Percentiles rank a stretch among this genome's conserved stretches.
Conservation (phyloP, 371 early-diverging fungal genomes). For the Modicella reniformis region DNA sequence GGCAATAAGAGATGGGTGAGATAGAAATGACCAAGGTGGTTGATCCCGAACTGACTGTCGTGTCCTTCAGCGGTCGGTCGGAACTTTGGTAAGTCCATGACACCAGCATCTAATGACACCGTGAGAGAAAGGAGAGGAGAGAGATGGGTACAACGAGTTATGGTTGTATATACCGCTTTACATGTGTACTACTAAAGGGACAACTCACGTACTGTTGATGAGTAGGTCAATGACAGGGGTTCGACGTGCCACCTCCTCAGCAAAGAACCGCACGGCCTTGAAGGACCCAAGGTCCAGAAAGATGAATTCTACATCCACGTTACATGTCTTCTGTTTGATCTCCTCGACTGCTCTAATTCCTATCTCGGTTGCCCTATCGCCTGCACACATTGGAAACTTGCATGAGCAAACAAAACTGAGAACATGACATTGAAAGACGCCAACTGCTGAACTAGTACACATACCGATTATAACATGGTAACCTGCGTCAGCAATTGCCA, state of each 20-base stretch:
- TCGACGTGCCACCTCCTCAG: slow-evolving; percentile 17
- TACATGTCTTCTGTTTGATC: slow-evolving; percentile 43
- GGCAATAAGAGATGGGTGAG: slow-evolving; percentile 43
- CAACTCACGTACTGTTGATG: slow-evolving; percentile 48
- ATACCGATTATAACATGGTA: slow-evolving; percentile 53
- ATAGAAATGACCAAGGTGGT: slow-evolving; percentile 45
- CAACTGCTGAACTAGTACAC: not conserved
- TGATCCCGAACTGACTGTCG: slow-evolving; percentile 52
- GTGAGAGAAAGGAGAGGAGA: not conserved
- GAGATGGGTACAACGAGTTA: too few relatives aligned
- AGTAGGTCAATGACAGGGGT: slow-evolving; percentile 35
- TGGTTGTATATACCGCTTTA: too few relatives aligned
- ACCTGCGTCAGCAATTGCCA: slow-evolving; percentile 46
- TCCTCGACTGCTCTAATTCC: slow-evolving; percentile 43
- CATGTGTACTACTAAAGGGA: too few relatives aligned
- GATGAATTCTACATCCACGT: slow-evolving; percentile 42
- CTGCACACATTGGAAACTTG: slow-evolving; percentile 1
- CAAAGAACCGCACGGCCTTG: slow-evolving; percentile 37
- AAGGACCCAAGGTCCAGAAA: slow-evolving; percentile 50
- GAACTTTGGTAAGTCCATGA: slow-evolving; percentile 49
- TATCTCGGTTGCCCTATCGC: slow-evolving; percentile 43
- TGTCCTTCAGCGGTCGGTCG: slow-evolving; percentile 43
- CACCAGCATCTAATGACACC: slow-evolving; percentile 37
- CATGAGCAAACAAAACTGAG: not conserved
- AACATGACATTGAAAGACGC: not conserved